Percentiles rank a stretch among this genome's conserved stretches.
phyloP scores from a whole-genome alignment of 176 grass and related monocot species.

The Areca catechu region DNA sequence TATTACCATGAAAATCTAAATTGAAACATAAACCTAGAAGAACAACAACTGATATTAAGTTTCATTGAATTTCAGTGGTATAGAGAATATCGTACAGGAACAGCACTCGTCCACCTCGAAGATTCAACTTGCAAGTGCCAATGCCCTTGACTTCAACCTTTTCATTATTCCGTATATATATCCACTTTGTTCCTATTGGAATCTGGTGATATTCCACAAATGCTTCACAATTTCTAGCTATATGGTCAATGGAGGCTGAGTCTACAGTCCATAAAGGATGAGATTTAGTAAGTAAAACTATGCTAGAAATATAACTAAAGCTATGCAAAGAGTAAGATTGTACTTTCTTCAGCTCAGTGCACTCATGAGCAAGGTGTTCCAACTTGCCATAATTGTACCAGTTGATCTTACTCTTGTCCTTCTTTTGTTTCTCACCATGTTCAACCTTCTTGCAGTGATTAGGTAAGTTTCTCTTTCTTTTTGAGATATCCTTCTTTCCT shows the following conservation, averaged over 20 bases:
- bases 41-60: too few relatives aligned
- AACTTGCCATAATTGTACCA: too few relatives aligned
- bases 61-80: too few relatives aligned
- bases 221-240: not conserved
- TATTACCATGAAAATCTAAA: too few relatives aligned
- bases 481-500: not conserved
- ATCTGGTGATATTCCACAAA: not conserved
- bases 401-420: too few relatives aligned
- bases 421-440: too few relatives aligned
- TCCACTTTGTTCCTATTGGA: not conserved
- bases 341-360: not conserved
- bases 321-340: not conserved
- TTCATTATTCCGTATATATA: conserved; percentile 9
- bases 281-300: not conserved
- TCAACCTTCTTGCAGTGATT: not conserved
- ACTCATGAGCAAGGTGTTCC: too few relatives aligned
- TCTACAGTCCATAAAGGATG: too few relatives aligned
- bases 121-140: too few relatives aligned
- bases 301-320: not conserved
- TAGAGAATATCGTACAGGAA: not conserved
- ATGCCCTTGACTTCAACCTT: not conserved
- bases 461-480: not conserved
- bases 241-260: too few relatives aligned
- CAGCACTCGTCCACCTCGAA: not conserved
- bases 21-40: too few relatives aligned